These are phyloP conservation scores for Salvia miltiorrhiza DNA, from an alignment of 257 asterid genomes.

Conservation along the genomic window DNA sequence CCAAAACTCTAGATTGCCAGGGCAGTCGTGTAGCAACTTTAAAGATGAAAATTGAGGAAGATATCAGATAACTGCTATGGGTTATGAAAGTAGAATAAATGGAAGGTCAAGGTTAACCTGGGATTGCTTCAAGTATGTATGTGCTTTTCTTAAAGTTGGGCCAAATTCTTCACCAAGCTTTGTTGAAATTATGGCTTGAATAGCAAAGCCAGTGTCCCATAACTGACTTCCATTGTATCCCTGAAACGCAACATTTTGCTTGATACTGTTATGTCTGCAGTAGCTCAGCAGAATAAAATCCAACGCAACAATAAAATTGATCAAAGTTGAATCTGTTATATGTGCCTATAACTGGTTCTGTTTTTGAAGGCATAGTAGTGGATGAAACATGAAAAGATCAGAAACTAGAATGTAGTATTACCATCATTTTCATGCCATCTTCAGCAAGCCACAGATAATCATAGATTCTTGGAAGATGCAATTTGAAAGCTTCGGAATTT, in stretches of 20 bases:
- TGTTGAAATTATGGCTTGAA: constrained; percentile 83
- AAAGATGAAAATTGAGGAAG: constrained; percentile 3
- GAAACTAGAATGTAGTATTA: constrained; percentile 1
- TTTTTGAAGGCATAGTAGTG: not conserved
- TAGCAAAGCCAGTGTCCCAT: constrained; percentile 90
- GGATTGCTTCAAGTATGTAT: constrained; percentile 55
- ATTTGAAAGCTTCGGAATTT: constrained; percentile 93
- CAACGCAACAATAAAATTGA: not conserved
- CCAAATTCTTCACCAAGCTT: constrained; percentile 65
- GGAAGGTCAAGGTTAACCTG: constrained; percentile 50
- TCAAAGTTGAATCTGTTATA: not conserved
- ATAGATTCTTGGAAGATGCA: constrained; percentile 83
- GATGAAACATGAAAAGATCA: not conserved
- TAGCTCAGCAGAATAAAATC: not conserved
- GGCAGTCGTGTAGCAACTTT: constrained; percentile 84
- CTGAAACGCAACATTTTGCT: constrained; percentile 33
- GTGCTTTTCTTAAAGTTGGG: constrained; percentile 68
- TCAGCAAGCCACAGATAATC: constrained; percentile 97
- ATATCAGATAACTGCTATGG: constrained; percentile 15
- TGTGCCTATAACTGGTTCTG: not conserved
- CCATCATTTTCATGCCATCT: constrained; percentile 99
- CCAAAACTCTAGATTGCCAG: constrained; percentile 76
- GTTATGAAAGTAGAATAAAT: constrained; percentile 10
- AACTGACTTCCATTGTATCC: constrained; percentile 96
- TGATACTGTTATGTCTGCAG: not conserved